Percentiles rank a stretch among this genome's conserved stretches.
Conservation (phyloP, 2,329 filamentous ascomycete species). For the Macrophomina pseudophaseolina region DNA sequence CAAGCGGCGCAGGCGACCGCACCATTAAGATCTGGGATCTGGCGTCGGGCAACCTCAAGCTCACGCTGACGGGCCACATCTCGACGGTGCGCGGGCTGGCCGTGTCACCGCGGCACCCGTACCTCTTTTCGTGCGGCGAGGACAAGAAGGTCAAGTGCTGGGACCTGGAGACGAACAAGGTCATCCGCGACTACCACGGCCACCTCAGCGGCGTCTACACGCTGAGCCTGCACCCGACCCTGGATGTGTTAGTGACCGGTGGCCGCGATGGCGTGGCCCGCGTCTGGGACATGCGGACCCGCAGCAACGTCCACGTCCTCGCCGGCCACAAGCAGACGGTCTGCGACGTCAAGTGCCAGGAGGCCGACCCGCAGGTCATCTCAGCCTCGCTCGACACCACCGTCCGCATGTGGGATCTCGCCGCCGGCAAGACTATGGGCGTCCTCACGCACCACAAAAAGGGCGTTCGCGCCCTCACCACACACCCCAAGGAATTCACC, state of each 20-base stretch:
- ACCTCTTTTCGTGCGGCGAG: constrained; percentile 96
- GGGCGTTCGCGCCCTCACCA: constrained; percentile 81
- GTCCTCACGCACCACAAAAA: constrained; percentile 99
- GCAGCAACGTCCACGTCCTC: constrained; percentile 94
- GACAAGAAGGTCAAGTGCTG: constrained; percentile 99
- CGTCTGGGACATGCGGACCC: constrained; percentile 98
- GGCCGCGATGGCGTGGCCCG: constrained; percentile 92
- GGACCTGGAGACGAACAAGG: constrained; percentile 99
- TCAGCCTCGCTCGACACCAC: constrained; percentile 91
- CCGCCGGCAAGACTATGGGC: constrained; percentile 93
- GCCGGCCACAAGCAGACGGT: constrained; percentile 90
- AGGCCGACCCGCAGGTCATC: constrained; percentile 95
- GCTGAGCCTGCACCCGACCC: constrained; percentile 86
- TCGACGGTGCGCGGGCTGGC: constrained; percentile 91
- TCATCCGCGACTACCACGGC: constrained; percentile 96
- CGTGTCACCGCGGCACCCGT: constrained; percentile 90
- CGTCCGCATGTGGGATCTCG: constrained; percentile 91
- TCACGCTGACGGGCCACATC: constrained; percentile 93
- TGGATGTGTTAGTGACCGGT: constrained; percentile 93
- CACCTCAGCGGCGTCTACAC: constrained; percentile 97
- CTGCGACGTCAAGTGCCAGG: constrained; percentile 87
- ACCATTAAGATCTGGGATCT: constrained; percentile 99
- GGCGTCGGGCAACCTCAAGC: constrained; percentile 78
- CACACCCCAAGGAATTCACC: constrained; percentile 92
- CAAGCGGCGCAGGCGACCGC: constrained; percentile 89